A percentile compares a stretch with the other conserved stretches of the same genome.
These are phyloP conservation scores for Cadophora malorum DNA, from an alignment of 2,329 filamentous ascomycete genomes.

Conservation along the genomic window DNA sequence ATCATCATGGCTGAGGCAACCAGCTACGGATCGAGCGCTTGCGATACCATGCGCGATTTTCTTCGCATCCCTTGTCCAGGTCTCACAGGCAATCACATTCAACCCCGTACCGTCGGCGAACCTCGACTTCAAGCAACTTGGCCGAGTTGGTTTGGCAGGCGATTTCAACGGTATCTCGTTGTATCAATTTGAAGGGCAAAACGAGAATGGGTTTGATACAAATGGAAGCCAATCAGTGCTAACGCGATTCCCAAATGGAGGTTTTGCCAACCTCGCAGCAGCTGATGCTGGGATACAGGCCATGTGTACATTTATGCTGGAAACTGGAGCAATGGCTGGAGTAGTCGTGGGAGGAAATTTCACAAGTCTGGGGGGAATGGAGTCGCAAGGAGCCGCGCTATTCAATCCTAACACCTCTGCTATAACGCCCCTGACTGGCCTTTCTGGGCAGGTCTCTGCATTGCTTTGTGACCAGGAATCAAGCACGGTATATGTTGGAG, in stretches of 20 bases:
- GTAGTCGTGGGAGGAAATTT: conserved; percentile 95
- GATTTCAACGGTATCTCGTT: conserved; percentile 92
- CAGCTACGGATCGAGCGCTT: conserved; percentile 39
- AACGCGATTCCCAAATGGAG: conserved; percentile 82
- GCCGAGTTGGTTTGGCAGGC: conserved; percentile 83
- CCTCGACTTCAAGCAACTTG: conserved; percentile 79
- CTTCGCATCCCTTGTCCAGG: conserved; percentile 47
- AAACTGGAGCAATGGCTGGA: conserved; percentile 71
- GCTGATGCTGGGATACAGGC: conserved; percentile 85
- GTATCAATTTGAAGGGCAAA: conserved; percentile 85
- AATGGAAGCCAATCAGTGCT: conserved; percentile 86
- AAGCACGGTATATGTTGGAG: conserved; percentile 88
- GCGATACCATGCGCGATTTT: conserved; percentile 51
- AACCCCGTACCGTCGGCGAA: conserved; percentile 69
- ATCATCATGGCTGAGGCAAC: conserved; percentile 43
- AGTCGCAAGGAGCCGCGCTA: conserved; percentile 80
- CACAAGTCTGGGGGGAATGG: conserved; percentile 79
- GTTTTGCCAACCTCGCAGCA: conserved; percentile 74
- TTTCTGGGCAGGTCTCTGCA: conserved; percentile 82
- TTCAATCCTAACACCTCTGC: conserved; percentile 76
- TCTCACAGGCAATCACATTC: conserved; percentile 62
- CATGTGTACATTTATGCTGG: conserved; percentile 80
- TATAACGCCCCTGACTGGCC: conserved; percentile 77
- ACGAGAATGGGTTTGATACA: conserved; percentile 66
- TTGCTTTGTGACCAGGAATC: conserved; percentile 81